Percentiles rank a stretch among this genome's conserved stretches.
Conservation (phyloP, 306 rosid species). For the Quercus engelmannii region DNA sequence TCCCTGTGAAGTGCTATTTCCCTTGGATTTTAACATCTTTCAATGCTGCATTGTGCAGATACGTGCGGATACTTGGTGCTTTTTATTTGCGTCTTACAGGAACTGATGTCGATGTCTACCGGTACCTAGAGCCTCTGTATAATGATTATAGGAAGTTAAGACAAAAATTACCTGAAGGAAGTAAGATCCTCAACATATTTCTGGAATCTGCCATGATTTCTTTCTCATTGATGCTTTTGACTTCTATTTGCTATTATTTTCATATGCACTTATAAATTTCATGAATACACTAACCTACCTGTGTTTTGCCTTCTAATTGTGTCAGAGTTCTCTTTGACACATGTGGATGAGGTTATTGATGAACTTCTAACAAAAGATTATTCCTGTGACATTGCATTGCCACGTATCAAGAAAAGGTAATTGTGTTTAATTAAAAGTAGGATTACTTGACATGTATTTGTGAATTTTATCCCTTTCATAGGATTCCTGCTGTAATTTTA, state of each 20-base stretch:
- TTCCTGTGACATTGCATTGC: slow-evolving; percentile 92
- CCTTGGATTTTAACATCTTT: background rate
- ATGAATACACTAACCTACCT: background rate
- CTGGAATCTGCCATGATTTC: background rate
- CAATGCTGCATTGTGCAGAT: slow-evolving; percentile 38
- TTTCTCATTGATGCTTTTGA: background rate
- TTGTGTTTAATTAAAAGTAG: background rate
- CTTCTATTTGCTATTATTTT: background rate
- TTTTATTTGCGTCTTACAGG: slow-evolving; percentile 92
- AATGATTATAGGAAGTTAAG: slow-evolving; percentile 84
- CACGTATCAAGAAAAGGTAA: slow-evolving; percentile 84
- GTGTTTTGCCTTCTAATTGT: slow-evolving; percentile 5
- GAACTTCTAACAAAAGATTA: slow-evolving; percentile 88
- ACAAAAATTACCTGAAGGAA: slow-evolving; percentile 66
- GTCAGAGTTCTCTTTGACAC: slow-evolving; percentile 74
- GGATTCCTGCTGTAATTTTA: background rate
- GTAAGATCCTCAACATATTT: slow-evolving; percentile 40
- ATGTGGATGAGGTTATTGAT: slow-evolving; percentile 96
- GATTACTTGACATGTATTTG: background rate
- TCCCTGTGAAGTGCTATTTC: background rate
- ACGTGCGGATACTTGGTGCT: slow-evolving; percentile 91
- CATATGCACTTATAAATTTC: background rate
- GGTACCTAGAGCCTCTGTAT: slow-evolving; percentile 85
- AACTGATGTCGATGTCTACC: slow-evolving; percentile 75
- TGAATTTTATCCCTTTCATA: background rate